Percentiles rank a stretch among this genome's conserved stretches.
Evolutionary conservation across 2,329 filamentous ascomycete species (phyloP).

Genomic region (Fusarium sp.): DNA sequence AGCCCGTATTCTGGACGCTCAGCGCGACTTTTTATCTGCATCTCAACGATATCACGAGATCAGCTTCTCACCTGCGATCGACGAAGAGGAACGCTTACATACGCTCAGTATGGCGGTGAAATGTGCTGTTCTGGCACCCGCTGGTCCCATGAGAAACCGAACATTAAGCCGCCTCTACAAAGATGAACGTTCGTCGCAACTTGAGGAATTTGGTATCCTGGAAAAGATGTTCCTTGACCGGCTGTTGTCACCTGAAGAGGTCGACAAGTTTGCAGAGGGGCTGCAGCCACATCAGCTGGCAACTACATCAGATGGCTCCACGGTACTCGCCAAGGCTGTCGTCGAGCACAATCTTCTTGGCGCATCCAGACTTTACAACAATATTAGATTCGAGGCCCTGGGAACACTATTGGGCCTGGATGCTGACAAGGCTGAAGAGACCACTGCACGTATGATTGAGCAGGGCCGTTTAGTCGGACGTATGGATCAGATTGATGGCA

Average conservation of each 20-base stretch:
- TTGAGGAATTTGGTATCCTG: slow-evolving; percentile 86
- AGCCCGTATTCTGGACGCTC: slow-evolving; percentile 91
- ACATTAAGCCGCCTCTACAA: slow-evolving; percentile 89
- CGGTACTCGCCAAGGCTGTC: slow-evolving; percentile 91
- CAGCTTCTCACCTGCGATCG: slow-evolving; percentile 80
- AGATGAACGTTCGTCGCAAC: slow-evolving; percentile 81
- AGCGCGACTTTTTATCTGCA: slow-evolving; percentile 88
- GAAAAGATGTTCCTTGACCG: slow-evolving; percentile 98
- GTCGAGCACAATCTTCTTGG: slow-evolving; percentile 96
- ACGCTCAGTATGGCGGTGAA: slow-evolving; percentile 89
- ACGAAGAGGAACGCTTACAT: slow-evolving; percentile 85
- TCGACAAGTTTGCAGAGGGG: slow-evolving; percentile 83
- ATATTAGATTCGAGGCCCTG: slow-evolving; percentile 80
- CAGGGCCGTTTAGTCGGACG: slow-evolving; percentile 87
- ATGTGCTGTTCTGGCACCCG: slow-evolving; percentile 91
- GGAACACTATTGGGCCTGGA: slow-evolving; percentile 82
- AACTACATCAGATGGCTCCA: slow-evolving; percentile 87
- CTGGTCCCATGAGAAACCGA: slow-evolving; percentile 84
- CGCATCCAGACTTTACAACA: slow-evolving; percentile 81
- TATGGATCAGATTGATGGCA: slow-evolving; percentile 91
- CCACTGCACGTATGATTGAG: slow-evolving; percentile 95
- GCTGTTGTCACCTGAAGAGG: slow-evolving; percentile 82
- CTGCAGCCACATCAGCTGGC: slow-evolving; percentile 91
- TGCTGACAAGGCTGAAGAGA: slow-evolving; percentile 85
- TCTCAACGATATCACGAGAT: slow-evolving; percentile 89